Percentiles rank a stretch among this genome's conserved stretches.
These are phyloP conservation scores for Pelargonium nanum DNA, from an alignment of 345 rosid genomes.

Conservation along the genomic window DNA sequence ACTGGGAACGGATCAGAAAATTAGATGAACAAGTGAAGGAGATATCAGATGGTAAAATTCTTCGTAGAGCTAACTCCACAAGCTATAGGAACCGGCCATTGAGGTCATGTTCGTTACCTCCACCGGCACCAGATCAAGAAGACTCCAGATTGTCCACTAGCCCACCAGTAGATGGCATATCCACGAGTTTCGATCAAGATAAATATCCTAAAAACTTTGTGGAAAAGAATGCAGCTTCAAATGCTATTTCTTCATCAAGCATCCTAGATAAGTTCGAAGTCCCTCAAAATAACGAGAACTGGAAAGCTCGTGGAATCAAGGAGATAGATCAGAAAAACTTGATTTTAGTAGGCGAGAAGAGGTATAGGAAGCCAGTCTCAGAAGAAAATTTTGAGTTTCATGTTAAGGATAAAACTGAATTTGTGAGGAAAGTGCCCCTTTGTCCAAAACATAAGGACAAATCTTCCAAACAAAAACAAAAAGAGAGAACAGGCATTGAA, in stretches of 20 bases:
- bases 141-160: slow-evolving; percentile 18
- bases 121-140: slow-evolving; percentile 19
- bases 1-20: slow-evolving; percentile 51
- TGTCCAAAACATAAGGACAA: slow-evolving; percentile 11
- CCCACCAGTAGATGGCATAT: slow-evolving; percentile 19
- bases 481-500: slow-evolving; percentile 12
- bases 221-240: slow-evolving; percentile 17
- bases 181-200: slow-evolving; percentile 18
- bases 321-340: slow-evolving; percentile 15
- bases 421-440: slow-evolving; percentile 14
- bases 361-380: slow-evolving; percentile 25
- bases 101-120: slow-evolving; percentile 24
- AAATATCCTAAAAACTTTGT: slow-evolving; percentile 15
- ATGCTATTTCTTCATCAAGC: slow-evolving; percentile 18
- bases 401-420: slow-evolving; percentile 1
- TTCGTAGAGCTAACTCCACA: slow-evolving; percentile 16
- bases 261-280: slow-evolving; percentile 67
- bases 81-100: slow-evolving; percentile 23
- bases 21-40: slow-evolving; percentile 43
- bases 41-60: slow-evolving; percentile 30
- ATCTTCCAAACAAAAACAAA: slow-evolving; percentile 12
- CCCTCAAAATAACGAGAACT: slow-evolving; percentile 22
- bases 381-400: slow-evolving; percentile 14
- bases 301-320: slow-evolving; percentile 3
- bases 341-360: slow-evolving; percentile 18